Evolutionary conservation across 768 basidiomycete species (phyloP), one percentile per base, ranked within the genome.

Genomic region (Austroboletus eburneus): DNA sequence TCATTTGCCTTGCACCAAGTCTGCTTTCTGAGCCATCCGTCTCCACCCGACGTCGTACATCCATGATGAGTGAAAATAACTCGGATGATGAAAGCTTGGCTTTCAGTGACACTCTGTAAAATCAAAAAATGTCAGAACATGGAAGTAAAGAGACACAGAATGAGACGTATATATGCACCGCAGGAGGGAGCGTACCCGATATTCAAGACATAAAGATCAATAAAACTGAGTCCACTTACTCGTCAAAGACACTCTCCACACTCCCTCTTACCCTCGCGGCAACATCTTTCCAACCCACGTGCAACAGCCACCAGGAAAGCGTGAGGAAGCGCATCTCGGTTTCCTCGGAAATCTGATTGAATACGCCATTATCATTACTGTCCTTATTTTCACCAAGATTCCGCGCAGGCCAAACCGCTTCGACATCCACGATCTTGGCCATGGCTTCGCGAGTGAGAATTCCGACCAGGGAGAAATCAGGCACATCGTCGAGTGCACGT

Each of bases 271-370:
- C 87, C 32, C 88, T 71, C 52, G 81, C 80, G 0, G 79, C 81
- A 0, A 97, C 76, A 48, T 85, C 84, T 55, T 85, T 87, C 92
- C 93, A 95, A 0, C 94, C 92, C 4, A 91, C 85, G 59, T 96
- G 84, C 45, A 95, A 58, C 9, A 95, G 72, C 91, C 92, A 95
- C 91, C 92, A 97, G 32, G 83, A 88, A 56, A 94, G 77, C 0
- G 87, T 91, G 41, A 96, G 69, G 60, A 82, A 97, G 59, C 83
- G 80, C 49, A 79, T 72, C 64, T 94, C 91, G 5, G 81, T 79
- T 44, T 85, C 85, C 29, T 85, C 83, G 27, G 64, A 70, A 7
- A 83, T 67, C n/a, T 43, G 55, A n/a, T 66, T 64, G 9, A 59
- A 59, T 27, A 46, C 58, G n/a, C 67, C 57, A 17, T 62, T 57